phyloP scores from a whole-genome alignment of 257 asterid genomes.

The Nicotiana sylvestris region DNA sequence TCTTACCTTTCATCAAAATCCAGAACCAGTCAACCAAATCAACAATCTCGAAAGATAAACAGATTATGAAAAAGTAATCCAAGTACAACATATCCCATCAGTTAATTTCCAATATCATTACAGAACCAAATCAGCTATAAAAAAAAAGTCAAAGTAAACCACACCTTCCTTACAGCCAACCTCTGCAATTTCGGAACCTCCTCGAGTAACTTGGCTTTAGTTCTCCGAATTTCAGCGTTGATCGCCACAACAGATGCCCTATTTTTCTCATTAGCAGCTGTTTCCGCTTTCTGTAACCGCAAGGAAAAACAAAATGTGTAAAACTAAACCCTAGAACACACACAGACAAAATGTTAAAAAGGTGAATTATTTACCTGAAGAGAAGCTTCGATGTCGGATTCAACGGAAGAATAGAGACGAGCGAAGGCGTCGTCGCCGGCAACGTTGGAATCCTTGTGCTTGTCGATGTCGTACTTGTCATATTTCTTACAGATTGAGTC shows the following conservation, averaged over 20 bases:
- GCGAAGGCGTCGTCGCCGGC: slow-evolving; percentile 96
- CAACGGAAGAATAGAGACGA: slow-evolving; percentile 74
- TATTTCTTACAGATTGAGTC: slow-evolving; percentile 95
- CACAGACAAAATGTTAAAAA: neutral
- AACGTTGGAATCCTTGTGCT: slow-evolving; percentile 66
- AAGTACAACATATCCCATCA: neutral
- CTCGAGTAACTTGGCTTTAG: slow-evolving; percentile 77
- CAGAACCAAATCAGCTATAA: neutral
- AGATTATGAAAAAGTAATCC: no score
- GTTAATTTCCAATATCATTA: neutral
- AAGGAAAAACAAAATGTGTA: neutral
- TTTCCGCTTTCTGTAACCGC: slow-evolving; percentile 69
- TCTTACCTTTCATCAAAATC: neutral
- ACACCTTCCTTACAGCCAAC: slow-evolving; percentile 78
- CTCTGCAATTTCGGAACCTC: slow-evolving; percentile 94
- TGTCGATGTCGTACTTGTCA: slow-evolving; percentile 83
- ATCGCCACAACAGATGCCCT: slow-evolving; percentile 88
- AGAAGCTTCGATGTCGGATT: slow-evolving; percentile 80
- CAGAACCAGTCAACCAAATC: neutral
- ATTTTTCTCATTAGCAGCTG: slow-evolving; percentile 65
- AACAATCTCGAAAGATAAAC: neutral
- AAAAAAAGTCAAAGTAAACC: neutral
- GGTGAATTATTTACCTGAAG: slow-evolving; percentile 49
- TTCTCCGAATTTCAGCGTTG: slow-evolving; percentile 89
- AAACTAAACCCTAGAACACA: slow-evolving; percentile 8